Conservation (phyloP, 1,284 basidiomycete species). For the Coriolopsis trogii region DNA sequence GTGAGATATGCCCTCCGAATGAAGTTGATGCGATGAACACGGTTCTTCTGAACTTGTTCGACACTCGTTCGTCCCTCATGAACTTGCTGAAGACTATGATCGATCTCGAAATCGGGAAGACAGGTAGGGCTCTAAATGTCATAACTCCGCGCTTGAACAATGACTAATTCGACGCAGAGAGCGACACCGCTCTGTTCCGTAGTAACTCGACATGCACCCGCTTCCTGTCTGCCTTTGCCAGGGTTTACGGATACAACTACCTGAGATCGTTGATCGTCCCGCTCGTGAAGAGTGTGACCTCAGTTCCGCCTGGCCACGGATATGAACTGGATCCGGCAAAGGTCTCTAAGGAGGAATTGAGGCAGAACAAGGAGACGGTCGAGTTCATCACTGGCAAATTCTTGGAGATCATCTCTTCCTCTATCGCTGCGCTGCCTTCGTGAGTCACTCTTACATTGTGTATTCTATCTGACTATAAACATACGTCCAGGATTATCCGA, state of each 20-base stretch:
- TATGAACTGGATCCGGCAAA: constrained; percentile 82
- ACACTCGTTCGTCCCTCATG: constrained; percentile 76
- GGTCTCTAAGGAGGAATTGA: constrained; percentile 61
- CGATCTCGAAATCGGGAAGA: constrained; percentile 79
- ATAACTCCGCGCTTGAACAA: not conserved
- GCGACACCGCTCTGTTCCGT: constrained; percentile 81
- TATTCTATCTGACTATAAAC: not conserved
- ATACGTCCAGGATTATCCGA: constrained; percentile 72
- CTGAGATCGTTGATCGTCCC: constrained; percentile 78
- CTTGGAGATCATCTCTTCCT: constrained; percentile 75
- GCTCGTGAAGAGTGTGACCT: constrained; percentile 72
- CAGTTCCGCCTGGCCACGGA: constrained; percentile 72
- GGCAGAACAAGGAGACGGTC: constrained; percentile 73
- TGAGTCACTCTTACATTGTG: constrained; percentile 42
- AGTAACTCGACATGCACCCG: constrained; percentile 86
- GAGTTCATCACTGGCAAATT: constrained; percentile 78
- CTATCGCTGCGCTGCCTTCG: constrained; percentile 75
- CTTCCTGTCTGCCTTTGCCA: constrained; percentile 84
- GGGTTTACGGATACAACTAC: constrained; percentile 88
- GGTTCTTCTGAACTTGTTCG: constrained; percentile 86
- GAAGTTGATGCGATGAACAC: constrained; percentile 87
- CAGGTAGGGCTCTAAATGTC: constrained; percentile 49
- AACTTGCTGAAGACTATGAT: constrained; percentile 82
- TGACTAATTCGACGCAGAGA: constrained; percentile 56
- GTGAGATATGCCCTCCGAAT: constrained; percentile 77